Conservation (phyloP, 352 stramenopile species). For the Pythium aristosporum region DNA sequence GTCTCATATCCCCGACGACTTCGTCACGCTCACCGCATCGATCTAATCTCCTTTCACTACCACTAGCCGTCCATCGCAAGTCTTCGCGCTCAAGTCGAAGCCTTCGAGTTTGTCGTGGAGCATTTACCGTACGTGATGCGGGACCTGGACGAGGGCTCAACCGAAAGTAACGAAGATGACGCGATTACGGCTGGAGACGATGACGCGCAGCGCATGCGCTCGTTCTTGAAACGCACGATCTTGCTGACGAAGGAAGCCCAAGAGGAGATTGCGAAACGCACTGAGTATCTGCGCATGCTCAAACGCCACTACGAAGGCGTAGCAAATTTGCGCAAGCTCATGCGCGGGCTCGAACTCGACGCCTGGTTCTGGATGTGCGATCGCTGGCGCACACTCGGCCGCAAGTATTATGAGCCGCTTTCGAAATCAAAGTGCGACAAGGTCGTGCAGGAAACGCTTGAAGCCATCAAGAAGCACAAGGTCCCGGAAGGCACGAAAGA, state of each 20-base stretch:
- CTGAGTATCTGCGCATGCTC: not conserved
- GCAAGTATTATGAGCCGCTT: not conserved
- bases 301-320: not conserved
- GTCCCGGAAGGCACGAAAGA: too few species aligned
- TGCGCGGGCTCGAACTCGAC: not conserved
- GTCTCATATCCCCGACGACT: too few species aligned
- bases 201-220: not conserved
- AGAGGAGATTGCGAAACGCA: not conserved
- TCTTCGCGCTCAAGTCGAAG: not conserved
- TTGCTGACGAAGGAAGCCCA: not conserved
- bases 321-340: slow-evolving; percentile 10
- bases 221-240: not conserved
- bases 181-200: not conserved
- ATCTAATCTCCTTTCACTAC: too few species aligned
- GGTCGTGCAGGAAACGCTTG: not conserved
- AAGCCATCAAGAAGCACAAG: not conserved
- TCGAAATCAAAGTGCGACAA: not conserved
- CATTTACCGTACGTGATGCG: not conserved
- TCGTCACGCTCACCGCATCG: too few species aligned
- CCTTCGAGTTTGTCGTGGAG: not conserved
- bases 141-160: not conserved
- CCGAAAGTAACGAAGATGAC: not conserved
- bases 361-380: slow-evolving; percentile 10
- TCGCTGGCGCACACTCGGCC: too few species aligned
- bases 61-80: not conserved